Evolutionary conservation across 805 yeast genomes (phyloP).

Genomic region (Saccharomycopsis fermentans): DNA sequence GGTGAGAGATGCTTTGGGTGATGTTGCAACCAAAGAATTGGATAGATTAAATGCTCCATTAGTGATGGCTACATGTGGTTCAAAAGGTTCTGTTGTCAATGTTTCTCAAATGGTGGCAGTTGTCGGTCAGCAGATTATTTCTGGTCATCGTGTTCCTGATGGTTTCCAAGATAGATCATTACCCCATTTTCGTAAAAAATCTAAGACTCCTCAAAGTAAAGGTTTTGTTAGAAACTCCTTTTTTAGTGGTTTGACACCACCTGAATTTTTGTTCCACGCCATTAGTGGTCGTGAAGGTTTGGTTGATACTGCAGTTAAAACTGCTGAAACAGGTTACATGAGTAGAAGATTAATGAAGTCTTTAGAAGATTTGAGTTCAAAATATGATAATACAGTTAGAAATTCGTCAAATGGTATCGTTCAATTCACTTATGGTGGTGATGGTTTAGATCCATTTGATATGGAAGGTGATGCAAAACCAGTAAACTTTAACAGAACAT

Average conservation of each 20-base stretch:
- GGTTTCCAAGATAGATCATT: conserved; percentile 99
- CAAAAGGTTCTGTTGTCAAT: conserved; percentile 94
- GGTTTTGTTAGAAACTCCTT: conserved; percentile 97
- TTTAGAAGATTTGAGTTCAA: conserved; percentile 87
- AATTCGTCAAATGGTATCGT: conserved; percentile 95
- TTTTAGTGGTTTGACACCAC: conserved; percentile 88
- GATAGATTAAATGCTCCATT: conserved; percentile 90
- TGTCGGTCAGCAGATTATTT: conserved; percentile 97
- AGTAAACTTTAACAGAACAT: conserved; percentile 83
- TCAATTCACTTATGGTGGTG: conserved; percentile 97
- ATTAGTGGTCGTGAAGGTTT: conserved; percentile 99
- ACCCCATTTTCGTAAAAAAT: conserved; percentile 92
- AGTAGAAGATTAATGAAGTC: conserved; percentile 97
- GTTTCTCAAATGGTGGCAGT: conserved; percentile 99
- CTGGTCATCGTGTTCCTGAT: conserved; percentile 98
- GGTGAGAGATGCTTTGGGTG: conserved; percentile 98
- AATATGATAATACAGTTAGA: conserved; percentile 89
- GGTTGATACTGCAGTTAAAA: conserved; percentile 98
- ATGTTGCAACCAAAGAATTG: conserved; percentile 86
- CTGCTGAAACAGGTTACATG: conserved; percentile 99
- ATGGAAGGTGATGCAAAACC: conserved; percentile 99
- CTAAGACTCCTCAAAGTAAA: conserved; percentile 94
- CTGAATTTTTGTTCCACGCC: conserved; percentile 96
- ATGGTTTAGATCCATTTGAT: conserved; percentile 94
- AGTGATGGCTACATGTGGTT: conserved; percentile 99